Evolutionary conservation across 108 stramenopile genomes (phyloP).

Genomic region (Nitzschia sp.): DNA sequence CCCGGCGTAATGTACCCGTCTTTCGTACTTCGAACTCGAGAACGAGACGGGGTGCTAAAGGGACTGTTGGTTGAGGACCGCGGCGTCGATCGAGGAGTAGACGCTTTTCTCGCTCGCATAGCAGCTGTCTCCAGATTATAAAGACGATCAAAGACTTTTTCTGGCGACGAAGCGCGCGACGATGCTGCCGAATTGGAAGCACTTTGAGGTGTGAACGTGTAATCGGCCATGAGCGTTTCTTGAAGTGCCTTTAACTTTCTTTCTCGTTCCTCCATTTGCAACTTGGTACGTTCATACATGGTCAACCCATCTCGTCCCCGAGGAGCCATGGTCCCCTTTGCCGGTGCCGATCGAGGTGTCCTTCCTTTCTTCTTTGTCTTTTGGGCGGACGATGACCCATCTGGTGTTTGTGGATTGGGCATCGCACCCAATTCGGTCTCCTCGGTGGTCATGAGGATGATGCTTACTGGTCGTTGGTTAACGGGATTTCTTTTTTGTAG

Average conservation of each 20-base stretch:
- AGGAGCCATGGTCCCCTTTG: neutral
- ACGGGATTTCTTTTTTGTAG: neutral
- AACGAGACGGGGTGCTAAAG: neutral
- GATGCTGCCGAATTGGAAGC: slow-evolving; percentile 14
- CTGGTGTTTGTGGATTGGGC: slow-evolving; percentile 7
- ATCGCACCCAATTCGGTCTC: neutral
- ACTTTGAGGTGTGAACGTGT: slow-evolving; percentile 20
- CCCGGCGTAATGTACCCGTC: slow-evolving; percentile 15
- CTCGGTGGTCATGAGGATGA: no score
- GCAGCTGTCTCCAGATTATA: slow-evolving; percentile 26
- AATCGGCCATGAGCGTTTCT: slow-evolving; percentile 22
- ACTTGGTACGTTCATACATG: slow-evolving; percentile 22
- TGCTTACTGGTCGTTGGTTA: no score
- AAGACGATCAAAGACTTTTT: slow-evolving; percentile 30
- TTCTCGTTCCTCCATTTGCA: slow-evolving; percentile 29
- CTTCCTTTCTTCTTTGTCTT: neutral
- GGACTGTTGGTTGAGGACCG: neutral
- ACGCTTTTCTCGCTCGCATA: neutral
- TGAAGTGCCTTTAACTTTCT: slow-evolving; percentile 28
- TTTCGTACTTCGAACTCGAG: neutral
- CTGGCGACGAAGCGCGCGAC: neutral
- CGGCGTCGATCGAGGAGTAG: neutral
- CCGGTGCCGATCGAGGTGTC: neutral
- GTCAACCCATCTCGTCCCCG: slow-evolving; percentile 17
- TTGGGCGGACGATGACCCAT: neutral